Percentiles rank a stretch among this genome's conserved stretches.
phyloP scores from a whole-genome alignment of 164 flowering plant genomes.

The Buxus sempervirens region DNA sequence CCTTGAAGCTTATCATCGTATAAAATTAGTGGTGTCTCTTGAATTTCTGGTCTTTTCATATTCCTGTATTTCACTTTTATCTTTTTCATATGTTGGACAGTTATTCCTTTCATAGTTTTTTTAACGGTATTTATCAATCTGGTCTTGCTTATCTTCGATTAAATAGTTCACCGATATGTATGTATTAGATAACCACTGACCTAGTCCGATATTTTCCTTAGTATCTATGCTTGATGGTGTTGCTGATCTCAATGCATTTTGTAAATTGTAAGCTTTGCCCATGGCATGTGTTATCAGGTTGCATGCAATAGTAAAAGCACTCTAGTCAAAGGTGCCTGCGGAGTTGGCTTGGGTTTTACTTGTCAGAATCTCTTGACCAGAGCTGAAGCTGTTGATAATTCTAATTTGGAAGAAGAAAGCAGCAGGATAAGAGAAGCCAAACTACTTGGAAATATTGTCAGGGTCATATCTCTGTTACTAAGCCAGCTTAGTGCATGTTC shows the following conservation, averaged over 20 bases:
- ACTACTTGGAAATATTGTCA: constrained; percentile 52
- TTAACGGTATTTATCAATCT: background rate
- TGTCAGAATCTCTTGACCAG: constrained; percentile 66
- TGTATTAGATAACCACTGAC: background rate
- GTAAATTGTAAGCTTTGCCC: background rate
- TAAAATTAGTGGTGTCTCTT: too few relatives aligned
- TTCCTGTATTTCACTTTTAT: background rate
- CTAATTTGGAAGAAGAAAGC: constrained; percentile 32
- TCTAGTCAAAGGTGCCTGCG: constrained; percentile 97
- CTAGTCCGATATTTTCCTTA: too few relatives aligned
- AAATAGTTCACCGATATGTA: too few relatives aligned
- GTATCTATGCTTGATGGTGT: too few relatives aligned
- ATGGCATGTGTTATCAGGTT: constrained; percentile 54
- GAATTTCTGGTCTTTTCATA: background rate
- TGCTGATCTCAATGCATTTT: background rate
- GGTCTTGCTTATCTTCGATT: too few relatives aligned
- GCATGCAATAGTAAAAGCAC: constrained; percentile 57
- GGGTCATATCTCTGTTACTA: constrained; percentile 41
- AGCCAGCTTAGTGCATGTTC: constrained; percentile 47
- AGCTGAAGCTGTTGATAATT: constrained; percentile 32
- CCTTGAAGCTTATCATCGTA: too few relatives aligned
- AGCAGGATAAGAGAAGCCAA: constrained; percentile 37
- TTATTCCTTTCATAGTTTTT: background rate
- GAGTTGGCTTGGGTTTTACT: constrained; percentile 76
- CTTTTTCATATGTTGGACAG: background rate